Evolutionary conservation across 2,329 filamentous ascomycete species (phyloP).

Genomic region (Trichoderma polysporum): DNA sequence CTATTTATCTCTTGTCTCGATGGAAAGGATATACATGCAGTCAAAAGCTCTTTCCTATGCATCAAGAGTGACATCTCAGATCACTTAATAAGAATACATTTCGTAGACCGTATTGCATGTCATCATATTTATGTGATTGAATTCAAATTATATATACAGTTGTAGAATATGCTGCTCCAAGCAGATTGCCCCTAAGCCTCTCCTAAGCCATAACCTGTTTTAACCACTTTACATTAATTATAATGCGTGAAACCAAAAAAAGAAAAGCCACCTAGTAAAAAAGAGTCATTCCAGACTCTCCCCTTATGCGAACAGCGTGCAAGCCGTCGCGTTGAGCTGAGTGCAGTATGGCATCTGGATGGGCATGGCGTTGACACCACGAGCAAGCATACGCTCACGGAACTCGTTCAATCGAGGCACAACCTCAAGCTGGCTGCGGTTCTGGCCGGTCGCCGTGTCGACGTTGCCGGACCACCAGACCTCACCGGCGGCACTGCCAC

Average conservation of each 20-base stretch:
- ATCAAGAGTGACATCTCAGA: too few relatives aligned
- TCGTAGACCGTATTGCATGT: too few relatives aligned
- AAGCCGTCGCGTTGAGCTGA: slow-evolving; percentile 16
- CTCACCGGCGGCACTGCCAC: slow-evolving; percentile 71
- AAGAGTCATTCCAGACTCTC: neutral
- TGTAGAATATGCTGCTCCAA: neutral
- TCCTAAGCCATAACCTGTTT: slow-evolving; percentile 5
- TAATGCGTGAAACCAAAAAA: neutral
- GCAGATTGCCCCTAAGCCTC: neutral
- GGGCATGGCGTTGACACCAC: slow-evolving; percentile 62
- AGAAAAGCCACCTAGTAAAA: neutral
- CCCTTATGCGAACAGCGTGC: slow-evolving; percentile 2
- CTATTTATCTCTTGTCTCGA: too few relatives aligned
- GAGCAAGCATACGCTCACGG: slow-evolving; percentile 70
- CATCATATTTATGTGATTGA: neutral
- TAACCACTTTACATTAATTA: neutral
- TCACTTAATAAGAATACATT: too few relatives aligned
- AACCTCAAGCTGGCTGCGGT: slow-evolving; percentile 69
- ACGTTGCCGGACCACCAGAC: slow-evolving; percentile 75
- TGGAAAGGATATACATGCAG: too few relatives aligned
- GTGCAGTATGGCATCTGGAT: slow-evolving; percentile 39
- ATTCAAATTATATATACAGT: slow-evolving; percentile 6
- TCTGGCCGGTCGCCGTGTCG: slow-evolving; percentile 60
- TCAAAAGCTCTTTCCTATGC: too few relatives aligned
- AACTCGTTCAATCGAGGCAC: slow-evolving; percentile 70